A percentile compares a stretch with the other conserved stretches of the same genome.
These are phyloP conservation scores for Sugiyamaella novakii DNA, from an alignment of 1,139 yeast species.

Conservation along the genomic window DNA sequence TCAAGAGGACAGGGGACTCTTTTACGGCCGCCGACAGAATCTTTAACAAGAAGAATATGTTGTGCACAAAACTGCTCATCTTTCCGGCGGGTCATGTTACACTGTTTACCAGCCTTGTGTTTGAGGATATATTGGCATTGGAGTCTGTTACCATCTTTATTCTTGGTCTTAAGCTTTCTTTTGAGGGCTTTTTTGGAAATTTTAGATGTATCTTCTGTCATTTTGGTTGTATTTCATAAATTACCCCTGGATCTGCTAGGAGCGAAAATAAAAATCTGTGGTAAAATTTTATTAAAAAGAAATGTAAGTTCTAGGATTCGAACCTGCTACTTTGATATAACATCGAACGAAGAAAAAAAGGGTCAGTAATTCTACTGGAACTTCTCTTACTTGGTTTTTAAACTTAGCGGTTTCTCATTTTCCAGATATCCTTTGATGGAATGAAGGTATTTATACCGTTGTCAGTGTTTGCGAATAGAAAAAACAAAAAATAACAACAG, in stretches of 20 bases:
- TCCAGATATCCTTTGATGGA: too few species aligned
- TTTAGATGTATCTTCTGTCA: slow-evolving; percentile 7
- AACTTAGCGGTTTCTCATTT: too few species aligned
- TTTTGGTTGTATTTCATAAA: not conserved
- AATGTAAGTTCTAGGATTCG: too few species aligned
- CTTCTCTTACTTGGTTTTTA: too few species aligned
- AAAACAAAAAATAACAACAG: slow-evolving; percentile 9
- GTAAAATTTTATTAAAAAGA: not conserved
- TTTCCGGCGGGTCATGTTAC: slow-evolving; percentile 62
- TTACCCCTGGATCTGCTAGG: not conserved
- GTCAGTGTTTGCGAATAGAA: too few species aligned
- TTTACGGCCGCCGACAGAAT: slow-evolving; percentile 36
- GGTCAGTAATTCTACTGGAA: too few species aligned
- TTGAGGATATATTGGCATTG: slow-evolving; percentile 53
- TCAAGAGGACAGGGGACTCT: slow-evolving; percentile 81
- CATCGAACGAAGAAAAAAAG: too few species aligned
- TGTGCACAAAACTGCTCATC: slow-evolving; percentile 62
- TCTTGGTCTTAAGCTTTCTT: slow-evolving; percentile 17
- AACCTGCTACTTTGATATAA: too few species aligned
- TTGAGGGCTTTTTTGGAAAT: slow-evolving; percentile 8
- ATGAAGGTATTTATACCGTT: too few species aligned
- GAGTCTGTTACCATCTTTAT: slow-evolving; percentile 31
- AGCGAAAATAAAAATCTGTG: not conserved
- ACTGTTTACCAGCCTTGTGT: slow-evolving; percentile 53
- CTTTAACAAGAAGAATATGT: slow-evolving; percentile 44